These are phyloP conservation scores for Cordyceps cateniannulata DNA, from an alignment of 2,329 filamentous ascomycete genomes.

Conservation along the genomic window DNA sequence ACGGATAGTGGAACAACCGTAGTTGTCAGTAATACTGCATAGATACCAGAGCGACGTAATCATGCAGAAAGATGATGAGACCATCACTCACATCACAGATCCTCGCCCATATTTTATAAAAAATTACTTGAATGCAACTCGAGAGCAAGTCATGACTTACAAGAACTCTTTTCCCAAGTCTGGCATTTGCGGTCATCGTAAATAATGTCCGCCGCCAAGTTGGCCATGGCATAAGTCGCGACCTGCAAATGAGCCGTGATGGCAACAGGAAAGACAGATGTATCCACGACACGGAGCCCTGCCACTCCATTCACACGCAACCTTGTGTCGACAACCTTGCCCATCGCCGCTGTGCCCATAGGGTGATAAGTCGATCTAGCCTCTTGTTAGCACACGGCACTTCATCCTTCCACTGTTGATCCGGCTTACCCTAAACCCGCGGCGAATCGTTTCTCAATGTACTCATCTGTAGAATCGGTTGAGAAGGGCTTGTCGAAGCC, in stretches of 20 bases:
- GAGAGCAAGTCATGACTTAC: no score
- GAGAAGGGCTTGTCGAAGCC: slow-evolving; percentile 18
- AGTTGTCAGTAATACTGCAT: no score
- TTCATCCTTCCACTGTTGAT: background rate
- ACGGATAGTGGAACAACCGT: no score
- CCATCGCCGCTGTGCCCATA: slow-evolving; percentile 26
- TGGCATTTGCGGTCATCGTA: slow-evolving; percentile 2
- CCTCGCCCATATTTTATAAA: no score
- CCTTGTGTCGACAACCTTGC: slow-evolving; percentile 38
- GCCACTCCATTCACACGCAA: slow-evolving; percentile 31
- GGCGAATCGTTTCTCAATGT: slow-evolving; percentile 22
- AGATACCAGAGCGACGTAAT: no score
- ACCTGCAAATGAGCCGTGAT: slow-evolving; percentile 36
- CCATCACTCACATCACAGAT: no score
- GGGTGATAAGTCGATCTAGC: slow-evolving; percentile 23
- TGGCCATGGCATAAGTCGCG: slow-evolving; percentile 48
- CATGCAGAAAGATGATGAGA: background rate
- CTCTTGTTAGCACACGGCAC: background rate
- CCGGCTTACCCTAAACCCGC: slow-evolving; percentile 8
- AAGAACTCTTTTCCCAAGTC: background rate
- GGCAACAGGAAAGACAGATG: slow-evolving; percentile 28
- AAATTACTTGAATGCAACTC: no score
- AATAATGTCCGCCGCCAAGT: slow-evolving; percentile 55
- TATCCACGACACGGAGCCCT: slow-evolving; percentile 33
- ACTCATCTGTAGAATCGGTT: slow-evolving; percentile 20